These are phyloP conservation scores for Hypsizygus ulmarius DNA, from an alignment of 1,284 basidiomycete genomes.

Conservation along the genomic window DNA sequence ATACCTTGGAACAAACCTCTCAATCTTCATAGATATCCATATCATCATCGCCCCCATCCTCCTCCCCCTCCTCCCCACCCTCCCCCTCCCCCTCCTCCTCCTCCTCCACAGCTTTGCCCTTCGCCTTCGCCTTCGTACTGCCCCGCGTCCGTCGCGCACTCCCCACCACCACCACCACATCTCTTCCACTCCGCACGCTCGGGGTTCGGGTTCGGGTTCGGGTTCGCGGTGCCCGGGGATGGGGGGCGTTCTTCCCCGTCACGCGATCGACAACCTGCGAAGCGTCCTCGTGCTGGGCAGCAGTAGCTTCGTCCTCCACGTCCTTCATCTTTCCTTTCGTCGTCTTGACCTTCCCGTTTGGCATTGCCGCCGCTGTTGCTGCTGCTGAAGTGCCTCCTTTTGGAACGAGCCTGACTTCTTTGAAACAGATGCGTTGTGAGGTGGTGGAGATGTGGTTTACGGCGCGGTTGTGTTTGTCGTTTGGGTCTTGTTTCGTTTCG, in stretches of 20 bases:
- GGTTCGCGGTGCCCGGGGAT: conserved; percentile 21
- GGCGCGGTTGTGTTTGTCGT: conserved; percentile 45
- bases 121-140: no score
- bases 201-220: no score
- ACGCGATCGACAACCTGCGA: conserved; percentile 31
- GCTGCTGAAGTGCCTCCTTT: conserved; percentile 26
- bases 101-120: no score
- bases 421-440: conserved; percentile 62
- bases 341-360: conserved; percentile 5
- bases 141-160: no score
- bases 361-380: background rate
- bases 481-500: conserved; percentile 31
- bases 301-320: background rate
- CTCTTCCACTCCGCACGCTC: no score
- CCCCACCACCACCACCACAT: no score
- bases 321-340: conserved; percentile 15
- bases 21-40: no score
- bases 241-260: conserved; percentile 30
- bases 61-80: no score
- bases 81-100: no score
- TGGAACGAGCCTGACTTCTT: conserved; percentile 52
- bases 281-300: conserved; percentile 9
- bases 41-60: no score
- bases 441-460: conserved; percentile 55
- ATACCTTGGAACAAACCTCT: no score